These are phyloP conservation scores for Populus tomentosa DNA, from an alignment of 441 rosid species.

Conservation along the genomic window DNA sequence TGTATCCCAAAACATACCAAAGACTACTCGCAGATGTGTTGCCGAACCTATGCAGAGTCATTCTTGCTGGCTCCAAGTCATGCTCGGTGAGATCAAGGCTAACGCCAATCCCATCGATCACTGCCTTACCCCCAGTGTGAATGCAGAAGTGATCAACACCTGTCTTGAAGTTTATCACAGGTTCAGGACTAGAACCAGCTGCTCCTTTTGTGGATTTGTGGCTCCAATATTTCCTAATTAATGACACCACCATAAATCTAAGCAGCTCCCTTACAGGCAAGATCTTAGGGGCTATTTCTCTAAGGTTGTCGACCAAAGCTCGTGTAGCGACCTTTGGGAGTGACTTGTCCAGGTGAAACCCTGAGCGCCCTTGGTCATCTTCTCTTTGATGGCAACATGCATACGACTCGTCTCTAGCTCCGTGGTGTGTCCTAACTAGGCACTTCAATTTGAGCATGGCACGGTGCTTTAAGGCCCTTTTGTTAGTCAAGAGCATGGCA, in stretches of 20 bases:
- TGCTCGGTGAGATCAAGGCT: conserved; percentile 55
- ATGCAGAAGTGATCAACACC: conserved; percentile 88
- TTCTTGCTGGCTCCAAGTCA: conserved; percentile 86
- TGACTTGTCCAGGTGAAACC: conserved; percentile 57
- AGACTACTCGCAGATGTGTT: conserved; percentile 89
- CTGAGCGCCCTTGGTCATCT: conserved; percentile 60
- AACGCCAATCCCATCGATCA: conserved; percentile 69
- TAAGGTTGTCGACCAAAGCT: conserved; percentile 65
- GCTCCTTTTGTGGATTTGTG: conserved; percentile 16
- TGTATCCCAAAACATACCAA: conserved; percentile 73
- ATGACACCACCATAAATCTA: conserved; percentile 36
- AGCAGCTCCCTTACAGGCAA: conserved; percentile 66
- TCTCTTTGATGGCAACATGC: conserved; percentile 62
- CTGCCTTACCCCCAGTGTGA: conserved; percentile 96
- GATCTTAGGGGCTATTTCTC: conserved; percentile 61
- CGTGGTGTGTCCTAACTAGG: conserved; percentile 85
- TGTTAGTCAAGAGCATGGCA: conserved; percentile 71
- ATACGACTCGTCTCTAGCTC: conserved; percentile 68
- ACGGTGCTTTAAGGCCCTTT: conserved; percentile 36
- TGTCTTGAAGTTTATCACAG: conserved; percentile 53
- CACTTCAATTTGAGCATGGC: conserved; percentile 71
- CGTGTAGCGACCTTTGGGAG: conserved; percentile 82
- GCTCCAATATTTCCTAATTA: conserved; percentile 26
- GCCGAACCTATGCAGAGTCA: conserved; percentile 84
- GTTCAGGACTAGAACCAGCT: conserved; percentile 15